These are phyloP conservation scores for Carex parvula DNA, from an alignment of 176 grass and related monocot genomes.

Conservation along the genomic window DNA sequence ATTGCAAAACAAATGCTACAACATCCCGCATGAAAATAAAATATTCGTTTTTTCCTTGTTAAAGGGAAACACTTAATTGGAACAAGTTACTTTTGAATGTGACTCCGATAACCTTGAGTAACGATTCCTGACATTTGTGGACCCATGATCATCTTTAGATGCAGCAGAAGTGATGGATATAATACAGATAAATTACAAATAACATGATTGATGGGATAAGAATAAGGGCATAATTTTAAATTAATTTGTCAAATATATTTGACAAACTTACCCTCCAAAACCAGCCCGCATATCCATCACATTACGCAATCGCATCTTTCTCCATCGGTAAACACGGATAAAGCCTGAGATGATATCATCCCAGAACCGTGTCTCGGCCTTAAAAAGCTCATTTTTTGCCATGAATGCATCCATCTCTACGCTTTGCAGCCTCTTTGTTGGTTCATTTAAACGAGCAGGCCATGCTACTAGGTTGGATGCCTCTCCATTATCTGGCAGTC, in stretches of 20 bases:
- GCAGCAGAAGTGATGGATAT: not conserved
- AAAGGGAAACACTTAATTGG: not conserved
- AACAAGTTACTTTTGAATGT: not conserved
- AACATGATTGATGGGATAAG: not conserved
- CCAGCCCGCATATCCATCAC: slow-evolving; percentile 95
- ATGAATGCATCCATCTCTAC: slow-evolving; percentile 77
- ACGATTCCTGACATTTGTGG: no score
- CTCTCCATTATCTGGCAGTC: slow-evolving; percentile 58
- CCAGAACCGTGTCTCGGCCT: slow-evolving; percentile 78
- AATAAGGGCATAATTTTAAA: slow-evolving; percentile 9
- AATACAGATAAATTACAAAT: not conserved
- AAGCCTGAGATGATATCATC: slow-evolving; percentile 56
- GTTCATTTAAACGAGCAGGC: slow-evolving; percentile 64
- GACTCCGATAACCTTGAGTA: not conserved
- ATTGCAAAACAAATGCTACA: not conserved
- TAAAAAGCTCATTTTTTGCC: slow-evolving; percentile 89
- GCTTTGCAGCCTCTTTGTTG: slow-evolving; percentile 77
- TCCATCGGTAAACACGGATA: slow-evolving; percentile 72
- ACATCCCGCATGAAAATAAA: not conserved
- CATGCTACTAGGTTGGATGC: slow-evolving; percentile 42
- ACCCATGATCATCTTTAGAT: not conserved
- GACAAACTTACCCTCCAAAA: slow-evolving; percentile 74
- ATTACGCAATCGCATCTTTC: slow-evolving; percentile 69
- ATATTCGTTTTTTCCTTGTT: not conserved
- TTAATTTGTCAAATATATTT: not conserved